A percentile compares a stretch with the other conserved stretches of the same genome.
These are phyloP conservation scores for Ascobolus immersus DNA, from an alignment of 495 filamentous ascomycete species.

Conservation along the genomic window DNA sequence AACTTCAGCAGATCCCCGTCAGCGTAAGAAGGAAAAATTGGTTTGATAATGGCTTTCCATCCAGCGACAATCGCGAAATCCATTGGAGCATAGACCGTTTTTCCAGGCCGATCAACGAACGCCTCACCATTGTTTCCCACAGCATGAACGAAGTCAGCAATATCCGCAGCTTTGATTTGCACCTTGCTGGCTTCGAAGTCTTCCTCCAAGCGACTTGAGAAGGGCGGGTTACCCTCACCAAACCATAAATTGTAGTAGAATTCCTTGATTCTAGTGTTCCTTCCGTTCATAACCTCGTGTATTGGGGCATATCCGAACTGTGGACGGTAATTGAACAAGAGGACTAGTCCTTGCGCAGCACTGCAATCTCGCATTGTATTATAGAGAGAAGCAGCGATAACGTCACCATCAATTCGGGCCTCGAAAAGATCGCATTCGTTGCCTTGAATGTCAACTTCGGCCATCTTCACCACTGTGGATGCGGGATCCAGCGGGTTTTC, in stretches of 20 bases:
- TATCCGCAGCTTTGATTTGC: conserved; percentile 66
- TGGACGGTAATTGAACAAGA: conserved; percentile 76
- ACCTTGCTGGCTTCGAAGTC: conserved; percentile 71
- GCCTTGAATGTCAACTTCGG: too few relatives aligned
- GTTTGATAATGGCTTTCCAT: conserved; percentile 97
- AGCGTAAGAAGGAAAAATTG: conserved; percentile 83
- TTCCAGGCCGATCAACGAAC: conserved; percentile 91
- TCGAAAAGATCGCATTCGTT: too few relatives aligned
- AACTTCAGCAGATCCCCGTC: conserved; percentile 87
- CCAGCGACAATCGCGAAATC: conserved; percentile 96
- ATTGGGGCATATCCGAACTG: conserved; percentile 89
- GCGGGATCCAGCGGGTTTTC: conserved; percentile 49
- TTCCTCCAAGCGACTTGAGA: conserved; percentile 57
- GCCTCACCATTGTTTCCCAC: conserved; percentile 95
- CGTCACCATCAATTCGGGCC: too few relatives aligned
- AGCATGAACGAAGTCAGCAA: conserved; percentile 94
- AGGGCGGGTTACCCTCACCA: conserved; percentile 58
- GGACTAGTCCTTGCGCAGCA: conserved; percentile 47
- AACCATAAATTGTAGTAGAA: conserved; percentile 98
- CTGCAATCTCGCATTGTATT: too few relatives aligned
- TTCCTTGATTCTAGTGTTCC: conserved; percentile 89
- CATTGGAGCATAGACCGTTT: conserved; percentile 89
- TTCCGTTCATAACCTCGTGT: conserved; percentile 74
- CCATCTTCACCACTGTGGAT: conserved; percentile 51
- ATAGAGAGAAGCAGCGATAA: too few relatives aligned